Conservation (phyloP, 2,329 filamentous ascomycete genomes). For the Periconia digitata region DNA sequence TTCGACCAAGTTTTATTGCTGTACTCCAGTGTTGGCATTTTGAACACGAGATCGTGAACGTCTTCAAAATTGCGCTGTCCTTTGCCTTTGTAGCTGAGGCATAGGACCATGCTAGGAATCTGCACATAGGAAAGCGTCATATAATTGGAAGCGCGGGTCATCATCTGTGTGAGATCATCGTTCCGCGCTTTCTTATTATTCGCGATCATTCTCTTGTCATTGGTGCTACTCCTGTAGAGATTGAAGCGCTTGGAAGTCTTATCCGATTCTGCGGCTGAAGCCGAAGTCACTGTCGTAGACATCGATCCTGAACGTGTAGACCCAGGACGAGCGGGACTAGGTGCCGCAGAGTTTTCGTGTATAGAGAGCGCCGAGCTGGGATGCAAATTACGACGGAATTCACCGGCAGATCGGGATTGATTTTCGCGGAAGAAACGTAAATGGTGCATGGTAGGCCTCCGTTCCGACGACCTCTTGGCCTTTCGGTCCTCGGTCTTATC, state of each 20-base stretch:
- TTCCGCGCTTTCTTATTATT: constrained; percentile 63
- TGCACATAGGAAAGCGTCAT: constrained; percentile 97
- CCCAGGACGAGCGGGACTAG: constrained; percentile 25
- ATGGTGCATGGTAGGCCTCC: constrained; percentile 32
- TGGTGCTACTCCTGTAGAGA: constrained; percentile 42
- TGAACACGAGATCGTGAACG: constrained; percentile 96
- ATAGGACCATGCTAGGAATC: constrained; percentile 92
- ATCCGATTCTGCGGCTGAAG: constrained; percentile 29
- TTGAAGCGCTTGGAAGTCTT: constrained; percentile 41
- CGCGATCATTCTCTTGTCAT: constrained; percentile 48
- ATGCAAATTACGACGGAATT: constrained; percentile 35
- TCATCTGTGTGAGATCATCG: constrained; percentile 96
- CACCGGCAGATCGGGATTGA: constrained; percentile 29
- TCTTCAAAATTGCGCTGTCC: constrained; percentile 95
- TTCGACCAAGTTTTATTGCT: constrained; percentile 99
- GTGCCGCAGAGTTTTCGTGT: constrained; percentile 12
- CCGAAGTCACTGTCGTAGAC: constrained; percentile 15
- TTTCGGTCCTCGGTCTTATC: constrained; percentile 37
- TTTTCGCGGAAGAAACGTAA: constrained; percentile 41
- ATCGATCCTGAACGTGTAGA: constrained; percentile 29
- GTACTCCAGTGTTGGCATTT: constrained; percentile 90
- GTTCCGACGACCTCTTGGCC: constrained; percentile 21
- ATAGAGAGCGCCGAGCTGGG: constrained; percentile 24
- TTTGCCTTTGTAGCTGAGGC: constrained; percentile 94
- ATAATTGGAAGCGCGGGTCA: constrained; percentile 89